phyloP scores from a whole-genome alignment of 2,329 filamentous ascomycete species.

The Fusarium denticulatum region DNA sequence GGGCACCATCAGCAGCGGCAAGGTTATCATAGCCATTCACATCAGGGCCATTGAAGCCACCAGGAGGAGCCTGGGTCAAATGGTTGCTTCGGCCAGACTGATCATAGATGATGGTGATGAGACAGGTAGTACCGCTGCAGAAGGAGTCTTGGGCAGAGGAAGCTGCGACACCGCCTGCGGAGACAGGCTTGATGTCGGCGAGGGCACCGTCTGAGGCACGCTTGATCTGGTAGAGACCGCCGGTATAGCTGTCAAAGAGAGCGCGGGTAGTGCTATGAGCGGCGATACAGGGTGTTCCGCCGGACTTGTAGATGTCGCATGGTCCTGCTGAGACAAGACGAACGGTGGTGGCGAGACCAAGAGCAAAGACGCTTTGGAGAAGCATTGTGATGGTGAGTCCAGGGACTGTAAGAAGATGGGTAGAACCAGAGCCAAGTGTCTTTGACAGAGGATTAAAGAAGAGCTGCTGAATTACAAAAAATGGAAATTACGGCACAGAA shows the following conservation, averaged over 20 bases:
- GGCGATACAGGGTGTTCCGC: slow-evolving; percentile 22
- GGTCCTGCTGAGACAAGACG: slow-evolving; percentile 14
- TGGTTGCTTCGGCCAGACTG: slow-evolving; percentile 71
- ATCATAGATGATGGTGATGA: slow-evolving; percentile 73
- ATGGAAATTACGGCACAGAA: rapidly evolving
- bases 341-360: background rate
- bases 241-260: background rate
- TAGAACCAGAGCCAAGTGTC: background rate
- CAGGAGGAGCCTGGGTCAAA: slow-evolving; percentile 67
- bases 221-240: slow-evolving; percentile 23
- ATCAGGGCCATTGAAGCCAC: slow-evolving; percentile 53
- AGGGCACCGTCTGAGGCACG: slow-evolving; percentile 18
- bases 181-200: slow-evolving; percentile 26
- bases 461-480: background rate
- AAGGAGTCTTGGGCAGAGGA: slow-evolving; percentile 69
- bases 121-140: slow-evolving; percentile 68
- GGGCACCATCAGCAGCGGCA: slow-evolving; percentile 20
- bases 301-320: slow-evolving; percentile 20
- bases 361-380: slow-evolving; percentile 4
- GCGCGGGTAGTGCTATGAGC: slow-evolving; percentile 22
- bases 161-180: slow-evolving; percentile 70
- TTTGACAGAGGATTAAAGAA: background rate
- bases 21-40: slow-evolving; percentile 19
- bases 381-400: slow-evolving; percentile 11
- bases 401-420: rapidly evolving